phyloP scores from a whole-genome alignment of 169 alveolate species.

The Eimeria acervulina region DNA sequence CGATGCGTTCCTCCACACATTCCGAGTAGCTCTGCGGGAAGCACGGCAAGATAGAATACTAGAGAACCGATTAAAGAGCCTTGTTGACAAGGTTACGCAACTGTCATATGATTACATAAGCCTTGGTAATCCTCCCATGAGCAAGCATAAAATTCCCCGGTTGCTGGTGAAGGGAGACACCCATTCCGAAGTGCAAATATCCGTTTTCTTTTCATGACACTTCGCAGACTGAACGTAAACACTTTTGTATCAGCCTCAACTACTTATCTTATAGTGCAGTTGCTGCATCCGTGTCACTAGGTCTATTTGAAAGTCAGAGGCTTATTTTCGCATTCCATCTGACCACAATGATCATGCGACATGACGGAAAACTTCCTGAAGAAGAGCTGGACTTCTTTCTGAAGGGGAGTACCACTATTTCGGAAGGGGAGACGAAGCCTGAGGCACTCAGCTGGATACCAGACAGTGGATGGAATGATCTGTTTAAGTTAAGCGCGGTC shows the following conservation, averaged over 20 bases:
- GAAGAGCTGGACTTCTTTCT: constrained; percentile 96
- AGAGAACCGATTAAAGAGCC: constrained; percentile 94
- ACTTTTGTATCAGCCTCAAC: not conserved
- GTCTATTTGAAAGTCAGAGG: constrained; percentile 94
- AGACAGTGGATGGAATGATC: constrained; percentile 96
- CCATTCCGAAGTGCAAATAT: not conserved
- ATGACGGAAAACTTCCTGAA: constrained; percentile 92
- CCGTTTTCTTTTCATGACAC: not conserved
- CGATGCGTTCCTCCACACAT: constrained; percentile 94
- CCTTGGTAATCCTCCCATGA: constrained; percentile 87
- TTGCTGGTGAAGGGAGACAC: not conserved
- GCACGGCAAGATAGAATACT: constrained; percentile 95
- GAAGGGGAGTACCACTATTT: constrained; percentile 95
- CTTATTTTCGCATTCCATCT: constrained; percentile 96
- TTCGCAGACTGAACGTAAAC: not conserved
- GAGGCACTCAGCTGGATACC: constrained; percentile 95
- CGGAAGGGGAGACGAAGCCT: constrained; percentile 86
- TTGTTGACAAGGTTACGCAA: constrained; percentile 94
- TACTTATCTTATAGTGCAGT: not conserved
- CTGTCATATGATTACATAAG: constrained; percentile 95
- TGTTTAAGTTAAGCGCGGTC: constrained; percentile 91
- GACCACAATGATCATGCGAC: constrained; percentile 96
- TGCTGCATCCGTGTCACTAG: constrained; percentile 13
- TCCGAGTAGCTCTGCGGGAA: constrained; percentile 93
- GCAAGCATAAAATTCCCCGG: not conserved